Base-by-base conservation (phyloP, 1,284 basidiomycete species). In the Cystobasidium pallidum region DNA sequence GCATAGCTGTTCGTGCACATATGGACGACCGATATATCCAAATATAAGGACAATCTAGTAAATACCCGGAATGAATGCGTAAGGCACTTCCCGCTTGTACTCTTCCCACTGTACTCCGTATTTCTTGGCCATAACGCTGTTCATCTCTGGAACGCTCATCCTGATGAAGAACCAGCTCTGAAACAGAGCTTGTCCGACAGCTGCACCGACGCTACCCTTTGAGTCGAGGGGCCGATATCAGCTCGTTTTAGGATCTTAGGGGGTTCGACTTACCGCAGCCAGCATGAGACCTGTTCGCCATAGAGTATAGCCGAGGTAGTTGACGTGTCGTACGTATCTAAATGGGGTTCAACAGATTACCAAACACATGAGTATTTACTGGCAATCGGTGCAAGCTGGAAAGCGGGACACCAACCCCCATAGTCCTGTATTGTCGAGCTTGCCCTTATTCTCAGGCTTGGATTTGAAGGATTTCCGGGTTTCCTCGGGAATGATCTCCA, bases 391-490 rank as follows among this genome's bases (percentile, higher is more conserved):
- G 36, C 36, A 39, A n/a, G n/a, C n/a, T n/a, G n/a, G n/a, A n/a
- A 7, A 39, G 6, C 36, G 13, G 13, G 13, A 8, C 11, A 26
- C 70, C 30, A n/a, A 67, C 65, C 64, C 64, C 52, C 58, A 72
- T 10, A 49, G 17, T 19, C 68, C 67, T 2, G 68, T 65, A n/a
- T 43, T 57, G 34, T 74, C 68, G 17, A 74, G 24, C 43, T 74
- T 70, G 21, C 67, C 73, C 59, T 74, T 74, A 62, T 74, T 74
- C 41, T 71, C 54, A 30, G 73, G 68, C 59, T 74, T 71, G 10
- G 34, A 10, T 59, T 74, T 74, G 59, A 74, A 74, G n/a, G 30
- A 36, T 36, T 52, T 70, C 17, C 73, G 30, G 7, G 68, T 70
- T 17, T 74, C 73, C 36, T 74, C 73, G 8, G 67, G 54, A 30